These are phyloP conservation scores for Leccinum fuscescens DNA, from an alignment of 1,284 basidiomycete genomes.

Conservation along the genomic window DNA sequence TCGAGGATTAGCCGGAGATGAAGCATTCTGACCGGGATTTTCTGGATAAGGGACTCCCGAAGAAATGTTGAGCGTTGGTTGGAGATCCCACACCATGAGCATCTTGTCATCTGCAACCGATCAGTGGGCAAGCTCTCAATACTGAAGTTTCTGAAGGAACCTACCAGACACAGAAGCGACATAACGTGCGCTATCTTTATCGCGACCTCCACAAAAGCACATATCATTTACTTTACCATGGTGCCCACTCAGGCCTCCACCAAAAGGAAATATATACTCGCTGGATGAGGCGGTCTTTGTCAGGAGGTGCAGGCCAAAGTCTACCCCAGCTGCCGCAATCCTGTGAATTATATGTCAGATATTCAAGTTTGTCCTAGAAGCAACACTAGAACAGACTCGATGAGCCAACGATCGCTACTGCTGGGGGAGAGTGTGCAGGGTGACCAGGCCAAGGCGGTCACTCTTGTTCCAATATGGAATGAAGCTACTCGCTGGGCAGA, in stretches of 20 bases:
- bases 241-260: conserved; percentile 74
- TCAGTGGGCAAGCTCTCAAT: conserved; percentile 4
- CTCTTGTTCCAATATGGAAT: conserved; percentile 68
- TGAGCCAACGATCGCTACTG: conserved; percentile 58
- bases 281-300: conserved; percentile 49
- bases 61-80: conserved; percentile 48
- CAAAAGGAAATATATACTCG: conserved; percentile 67
- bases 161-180: conserved; percentile 76
- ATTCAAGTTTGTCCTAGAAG: background rate
- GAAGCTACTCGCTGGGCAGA: conserved; percentile 55
- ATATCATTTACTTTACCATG: conserved; percentile 73
- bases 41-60: conserved; percentile 34
- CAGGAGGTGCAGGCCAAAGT: conserved; percentile 68
- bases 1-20: conserved; percentile 34
- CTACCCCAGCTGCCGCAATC: conserved; percentile 61
- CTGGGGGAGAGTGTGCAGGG: conserved; percentile 64
- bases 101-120: conserved; percentile 64
- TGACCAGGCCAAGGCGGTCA: conserved; percentile 79
- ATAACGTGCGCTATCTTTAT: conserved; percentile 64
- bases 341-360: conserved; percentile 36
- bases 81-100: conserved; percentile 81
- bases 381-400: conserved; percentile 55
- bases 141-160: conserved; percentile 13
- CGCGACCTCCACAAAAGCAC: conserved; percentile 69
- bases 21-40: conserved; percentile 13